Evolutionary conservation across 352 stramenopile genomes (phyloP), one percentile per base, ranked within the genome.

Genomic region (Globisporangium acanthophoron): DNA sequence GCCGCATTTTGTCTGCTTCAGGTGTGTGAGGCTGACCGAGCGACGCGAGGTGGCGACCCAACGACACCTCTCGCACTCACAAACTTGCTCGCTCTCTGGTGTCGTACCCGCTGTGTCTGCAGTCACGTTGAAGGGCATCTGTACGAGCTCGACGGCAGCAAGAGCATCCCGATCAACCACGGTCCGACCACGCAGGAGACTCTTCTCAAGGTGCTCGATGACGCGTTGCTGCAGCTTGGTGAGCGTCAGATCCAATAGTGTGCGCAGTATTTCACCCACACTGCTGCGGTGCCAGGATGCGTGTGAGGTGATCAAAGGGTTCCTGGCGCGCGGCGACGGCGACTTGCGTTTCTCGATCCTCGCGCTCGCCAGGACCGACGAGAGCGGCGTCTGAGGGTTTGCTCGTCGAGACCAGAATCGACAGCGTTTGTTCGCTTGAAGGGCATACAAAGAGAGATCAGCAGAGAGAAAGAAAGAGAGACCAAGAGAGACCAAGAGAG

Each of bases 1-100:
- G 61, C 98, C 94, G 24, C 96, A 99, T 71, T 99, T 98, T 56
- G 79, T 98, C 33, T 97, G 90, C 64, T 97, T 99, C 67, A 96
- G 93, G 68, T 90, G 31, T 27, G 24, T 27, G 24, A 27, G 24
- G 24, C 24, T 27, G 24, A 27, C 24, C 8, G 37, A 43, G 37
- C 11, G 37, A 2, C 37, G 13, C 37, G 37, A 43, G 11, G 11
- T 16, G 11, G 37, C 37, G 37, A 5, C 37, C 8, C 37, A 43
- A 12, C 37, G 37, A 43, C 37, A 13, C 37, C 33, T 43, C 37
- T 43, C 37, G 37, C 37, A 43, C 37, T 18, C 37, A 18, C 37
- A 5, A 11, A 18, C 12, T 5, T 43, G 37, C 37, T 43, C 12
- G 37, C 37, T 43, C 37, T 16, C 37, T 43, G 11, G 11, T 18